Conservation (phyloP, 768 basidiomycete species). For the Polyporus arcularius region DNA sequence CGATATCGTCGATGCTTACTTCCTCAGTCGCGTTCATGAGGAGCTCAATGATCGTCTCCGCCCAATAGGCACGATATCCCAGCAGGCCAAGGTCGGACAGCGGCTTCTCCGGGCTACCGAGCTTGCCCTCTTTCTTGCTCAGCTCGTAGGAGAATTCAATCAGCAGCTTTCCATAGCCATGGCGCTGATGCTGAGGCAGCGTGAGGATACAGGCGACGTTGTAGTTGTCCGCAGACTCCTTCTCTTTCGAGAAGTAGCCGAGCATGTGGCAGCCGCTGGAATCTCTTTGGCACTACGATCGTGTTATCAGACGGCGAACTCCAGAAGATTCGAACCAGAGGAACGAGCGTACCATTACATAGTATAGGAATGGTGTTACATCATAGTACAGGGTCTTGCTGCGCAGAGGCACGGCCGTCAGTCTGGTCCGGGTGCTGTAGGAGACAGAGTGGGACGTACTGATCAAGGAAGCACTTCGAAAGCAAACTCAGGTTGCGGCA, state of each 20-base stretch:
- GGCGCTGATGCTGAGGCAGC: constrained; percentile 96
- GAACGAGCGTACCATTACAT: constrained; percentile 80
- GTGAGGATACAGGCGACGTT: constrained; percentile 99
- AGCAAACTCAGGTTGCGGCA: constrained; percentile 95
- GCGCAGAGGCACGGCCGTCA: constrained; percentile 21
- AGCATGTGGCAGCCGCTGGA: constrained; percentile 90
- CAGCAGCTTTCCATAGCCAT: constrained; percentile 91
- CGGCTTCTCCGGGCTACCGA: constrained; percentile 97
- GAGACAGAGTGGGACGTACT: constrained; percentile 54
- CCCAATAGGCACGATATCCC: constrained; percentile 95
- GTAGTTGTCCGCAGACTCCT: constrained; percentile 96
- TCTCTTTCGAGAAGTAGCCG: constrained; percentile 99
- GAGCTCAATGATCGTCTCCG: constrained; percentile 92
- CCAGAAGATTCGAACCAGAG: background rate
- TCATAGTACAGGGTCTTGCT: constrained; percentile 99
- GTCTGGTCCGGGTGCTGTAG: constrained; percentile 6
- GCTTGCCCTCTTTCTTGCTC: constrained; percentile 93
- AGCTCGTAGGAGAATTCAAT: constrained; percentile 99
- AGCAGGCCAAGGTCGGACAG: constrained; percentile 92
- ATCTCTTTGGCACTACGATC: constrained; percentile 73
- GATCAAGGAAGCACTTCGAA: constrained; percentile 98
- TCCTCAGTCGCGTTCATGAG: constrained; percentile 70
- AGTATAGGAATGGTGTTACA: constrained; percentile 99
- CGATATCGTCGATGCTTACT: constrained; percentile 95
- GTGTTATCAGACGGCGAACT: background rate